Evolutionary conservation across 805 yeast genomes (phyloP), one percentile per base, ranked within the genome.

Genomic region (Candida patagonica): DNA sequence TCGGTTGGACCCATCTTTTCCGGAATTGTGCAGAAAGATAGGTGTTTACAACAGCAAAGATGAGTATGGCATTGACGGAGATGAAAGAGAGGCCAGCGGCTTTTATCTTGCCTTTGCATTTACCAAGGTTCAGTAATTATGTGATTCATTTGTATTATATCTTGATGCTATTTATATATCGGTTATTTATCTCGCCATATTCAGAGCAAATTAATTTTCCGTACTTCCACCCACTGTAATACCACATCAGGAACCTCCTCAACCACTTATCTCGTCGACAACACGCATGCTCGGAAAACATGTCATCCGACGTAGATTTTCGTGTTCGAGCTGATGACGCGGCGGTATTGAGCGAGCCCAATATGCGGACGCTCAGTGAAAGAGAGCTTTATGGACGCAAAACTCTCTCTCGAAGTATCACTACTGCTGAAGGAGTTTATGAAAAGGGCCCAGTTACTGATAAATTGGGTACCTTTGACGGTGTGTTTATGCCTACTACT

Each of bases 401-500:
- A 12, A 6, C 8, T 10, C 24, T 40, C 13, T n/a, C 13, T 13
- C 30, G 49, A 15, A 43, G 49, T 35, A 38, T 43, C 20, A 41
- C 51, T 8, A 30, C 29, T 4, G 41, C 37, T 17, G 49, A 46
- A 24, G 44, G 42, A 23, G 35, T 29, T 10, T 8, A 5, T 13
- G 16, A 16, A 22, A 19, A 5, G 9, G 26, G 16, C 20, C 13
- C 24, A 12, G 22, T 32, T 8, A 19, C 38, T 20, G 31, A 20
- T 23, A 88, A 88, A 52, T 63, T 88, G 37, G 86, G 79, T 31
- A 89, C 96, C 0, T 77, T 80, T 45, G 80, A 76, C 43, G 97
- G 96, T 12, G 96, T 88, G 2, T 88, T 94, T 54, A 71, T 92
- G 12, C 98, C 99, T 8, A 92, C 97, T 0, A 76, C 95, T 0